These are phyloP conservation scores for Phialocephala subalpina DNA, from an alignment of 2,329 filamentous ascomycete genomes.

Conservation along the genomic window DNA sequence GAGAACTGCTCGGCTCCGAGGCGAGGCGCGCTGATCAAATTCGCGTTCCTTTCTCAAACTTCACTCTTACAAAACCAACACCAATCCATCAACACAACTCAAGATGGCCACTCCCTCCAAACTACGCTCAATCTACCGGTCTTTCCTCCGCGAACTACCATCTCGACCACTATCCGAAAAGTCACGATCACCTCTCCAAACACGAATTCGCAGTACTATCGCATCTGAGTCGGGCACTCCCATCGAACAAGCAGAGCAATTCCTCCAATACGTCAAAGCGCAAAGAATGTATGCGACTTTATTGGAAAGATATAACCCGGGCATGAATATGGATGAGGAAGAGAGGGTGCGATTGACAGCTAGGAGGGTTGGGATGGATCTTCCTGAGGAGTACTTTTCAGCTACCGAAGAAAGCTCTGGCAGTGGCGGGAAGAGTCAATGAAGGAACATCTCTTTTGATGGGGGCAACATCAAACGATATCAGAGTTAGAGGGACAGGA, in stretches of 20 bases:
- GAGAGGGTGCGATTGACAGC: slow-evolving; percentile 87
- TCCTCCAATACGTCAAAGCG: slow-evolving; percentile 81
- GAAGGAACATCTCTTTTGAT: not conserved
- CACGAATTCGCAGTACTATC: slow-evolving; percentile 72
- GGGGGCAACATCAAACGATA: too few relatives aligned
- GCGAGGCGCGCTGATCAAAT: not conserved
- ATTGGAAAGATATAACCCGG: slow-evolving; percentile 92
- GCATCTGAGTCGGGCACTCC: slow-evolving; percentile 45
- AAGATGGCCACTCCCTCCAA: slow-evolving; percentile 51
- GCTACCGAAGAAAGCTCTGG: not conserved
- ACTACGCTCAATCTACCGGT: slow-evolving; percentile 84
- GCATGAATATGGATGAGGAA: slow-evolving; percentile 85
- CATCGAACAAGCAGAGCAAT: slow-evolving; percentile 72
- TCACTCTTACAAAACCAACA: slow-evolving; percentile 10
- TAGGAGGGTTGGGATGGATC: slow-evolving; percentile 86
- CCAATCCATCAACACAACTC: slow-evolving; percentile 9
- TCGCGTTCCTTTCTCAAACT: slow-evolving; percentile 1
- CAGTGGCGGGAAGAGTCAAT: slow-evolving; percentile 8
- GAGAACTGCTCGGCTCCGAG: not conserved
- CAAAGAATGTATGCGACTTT: slow-evolving; percentile 84
- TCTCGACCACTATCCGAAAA: slow-evolving; percentile 61
- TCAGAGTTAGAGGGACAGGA: not conserved
- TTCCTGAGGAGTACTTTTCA: slow-evolving; percentile 69
- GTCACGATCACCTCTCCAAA: slow-evolving; percentile 73
- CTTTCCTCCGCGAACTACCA: slow-evolving; percentile 88